Evolutionary conservation across 129 eudicot species (phyloP), one percentile per base, ranked within the genome.

Genomic region (Solidago caesia): DNA sequence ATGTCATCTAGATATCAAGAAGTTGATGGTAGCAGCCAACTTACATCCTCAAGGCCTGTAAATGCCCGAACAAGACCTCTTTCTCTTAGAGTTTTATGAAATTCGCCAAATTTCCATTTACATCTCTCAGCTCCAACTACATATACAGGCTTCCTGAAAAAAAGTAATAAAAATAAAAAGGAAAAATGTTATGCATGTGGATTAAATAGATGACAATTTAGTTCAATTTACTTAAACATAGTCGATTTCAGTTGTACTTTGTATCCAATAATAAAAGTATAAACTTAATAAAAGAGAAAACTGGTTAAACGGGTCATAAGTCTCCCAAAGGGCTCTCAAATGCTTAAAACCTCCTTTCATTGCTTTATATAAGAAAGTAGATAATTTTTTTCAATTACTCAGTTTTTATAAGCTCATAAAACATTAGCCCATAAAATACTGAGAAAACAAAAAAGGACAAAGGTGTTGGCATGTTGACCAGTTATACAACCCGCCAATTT

Each of bases 31-130:
- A 42, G 67, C 11, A n/a, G 72, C 47, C 47, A 80, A 88, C 98
- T 94, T 90, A 94, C 98, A 90, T 94, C 98, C 83, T 90, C 98
- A 46, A 91, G 88, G 77, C 97, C 98, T 42, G 97, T 94, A 81
- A 94, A 90, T 26, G 96, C 87, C 47, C 97, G 83, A 71, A 87
- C 93, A 39, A 94, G 72, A 70, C 98, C 98, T 78, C 88, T 84
- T 47, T 90, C 97, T 77, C 83, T 86, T 42, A 94, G 79, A 45
- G 76, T 82, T 80, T 74, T 90, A 77, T 94, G 98, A 83, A 94
- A 94, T 60, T 94, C 97, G 44, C 78, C 76, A 2, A 90, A 85
- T 84, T 90, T 94, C 98, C 98, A 94, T 39, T 81, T 90, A 72
- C 98, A 94, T 44, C 86, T 96, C 72, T 94, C 98, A 56, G 89